phyloP scores from a whole-genome alignment of 306 rosid genomes.

The Glycyrrhiza uralensis region DNA sequence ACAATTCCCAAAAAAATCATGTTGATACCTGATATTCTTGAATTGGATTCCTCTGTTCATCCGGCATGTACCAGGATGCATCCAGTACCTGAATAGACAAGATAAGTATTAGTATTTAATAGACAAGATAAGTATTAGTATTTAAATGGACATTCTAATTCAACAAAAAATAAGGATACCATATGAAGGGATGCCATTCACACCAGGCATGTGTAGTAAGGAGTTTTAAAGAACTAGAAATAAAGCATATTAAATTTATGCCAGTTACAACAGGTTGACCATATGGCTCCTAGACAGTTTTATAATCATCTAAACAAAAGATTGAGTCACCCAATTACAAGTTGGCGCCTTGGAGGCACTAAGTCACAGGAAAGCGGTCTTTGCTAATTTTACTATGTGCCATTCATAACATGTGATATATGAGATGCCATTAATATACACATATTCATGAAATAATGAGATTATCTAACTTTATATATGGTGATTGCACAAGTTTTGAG shows the following conservation, averaged over 20 bases:
- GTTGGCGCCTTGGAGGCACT: background rate
- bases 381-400: background rate
- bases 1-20: background rate
- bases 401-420: too few species aligned
- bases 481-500: background rate
- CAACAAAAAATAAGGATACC: background rate
- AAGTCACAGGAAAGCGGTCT: background rate
- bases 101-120: background rate
- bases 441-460: background rate
- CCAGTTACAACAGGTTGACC: background rate
- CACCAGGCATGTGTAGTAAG: background rate
- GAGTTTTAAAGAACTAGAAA: background rate
- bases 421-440: background rate
- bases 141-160: slow-evolving; percentile 5
- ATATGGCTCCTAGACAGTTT: background rate
- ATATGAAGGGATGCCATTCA: background rate
- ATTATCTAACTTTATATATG: slow-evolving; percentile 10
- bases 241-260: background rate
- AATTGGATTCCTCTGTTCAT: slow-evolving; percentile 91
- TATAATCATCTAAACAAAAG: background rate
- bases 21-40: slow-evolving; percentile 88
- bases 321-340: background rate
- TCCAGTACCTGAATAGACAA: slow-evolving; percentile 66
- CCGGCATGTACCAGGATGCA: slow-evolving; percentile 99
- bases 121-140: background rate